phyloP scores from a whole-genome alignment of 2,329 filamentous ascomycete genomes.

The Salinomyces thailandicus region DNA sequence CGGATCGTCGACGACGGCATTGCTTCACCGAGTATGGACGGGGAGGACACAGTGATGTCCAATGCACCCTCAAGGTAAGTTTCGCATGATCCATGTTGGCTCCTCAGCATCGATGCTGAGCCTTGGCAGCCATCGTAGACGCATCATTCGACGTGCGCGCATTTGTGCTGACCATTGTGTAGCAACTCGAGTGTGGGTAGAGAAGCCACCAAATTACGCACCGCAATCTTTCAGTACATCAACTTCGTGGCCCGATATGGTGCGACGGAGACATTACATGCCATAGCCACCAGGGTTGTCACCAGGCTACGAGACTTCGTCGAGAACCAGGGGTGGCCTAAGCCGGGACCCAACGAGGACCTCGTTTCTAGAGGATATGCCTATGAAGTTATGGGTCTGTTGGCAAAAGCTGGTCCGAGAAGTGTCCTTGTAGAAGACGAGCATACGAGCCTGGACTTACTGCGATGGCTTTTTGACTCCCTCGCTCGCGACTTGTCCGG shows the following conservation, averaged over 20 bases:
- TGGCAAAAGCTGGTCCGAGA: slow-evolving; percentile 56
- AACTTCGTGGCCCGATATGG: slow-evolving; percentile 77
- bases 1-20: slow-evolving; percentile 59
- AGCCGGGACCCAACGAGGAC: slow-evolving; percentile 44
- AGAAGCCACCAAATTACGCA: slow-evolving; percentile 68
- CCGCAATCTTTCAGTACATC: slow-evolving; percentile 74
- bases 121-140: no score
- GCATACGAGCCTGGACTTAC: slow-evolving; percentile 41
- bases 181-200: slow-evolving; percentile 47
- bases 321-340: slow-evolving; percentile 73
- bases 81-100: neutral
- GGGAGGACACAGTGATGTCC: slow-evolving; percentile 24
- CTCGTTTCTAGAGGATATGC: slow-evolving; percentile 63
- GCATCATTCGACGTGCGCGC: no score
- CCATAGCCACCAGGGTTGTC: slow-evolving; percentile 59
- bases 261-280: slow-evolving; percentile 47
- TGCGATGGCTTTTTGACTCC: slow-evolving; percentile 73
- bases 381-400: slow-evolving; percentile 81
- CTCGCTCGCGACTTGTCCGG: slow-evolving; percentile 67
- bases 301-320: slow-evolving; percentile 62
- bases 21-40: slow-evolving; percentile 28
- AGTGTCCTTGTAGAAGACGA: slow-evolving; percentile 41
- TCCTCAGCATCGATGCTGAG: slow-evolving; percentile 8
- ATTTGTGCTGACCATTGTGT: slow-evolving; percentile 7
- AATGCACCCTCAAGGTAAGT: slow-evolving; percentile 20